Conservation (phyloP, 2,329 filamentous ascomycete genomes). For the Cercospora sojina region DNA sequence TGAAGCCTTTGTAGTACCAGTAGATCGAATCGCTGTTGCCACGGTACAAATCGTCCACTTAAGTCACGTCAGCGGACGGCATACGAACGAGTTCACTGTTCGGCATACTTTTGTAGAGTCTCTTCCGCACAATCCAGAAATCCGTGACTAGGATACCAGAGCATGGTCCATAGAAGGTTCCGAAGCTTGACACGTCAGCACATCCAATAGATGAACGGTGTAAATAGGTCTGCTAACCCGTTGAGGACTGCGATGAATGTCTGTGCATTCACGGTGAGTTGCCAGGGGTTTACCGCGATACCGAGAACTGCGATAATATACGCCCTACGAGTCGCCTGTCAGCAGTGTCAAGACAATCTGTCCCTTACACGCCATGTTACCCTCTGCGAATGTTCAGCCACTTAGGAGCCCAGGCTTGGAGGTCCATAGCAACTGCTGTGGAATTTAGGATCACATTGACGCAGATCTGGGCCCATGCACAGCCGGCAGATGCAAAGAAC, state of each 20-base stretch:
- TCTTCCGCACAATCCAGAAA: conserved; percentile 32
- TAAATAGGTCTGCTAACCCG: too few species aligned
- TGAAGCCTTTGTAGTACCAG: conserved; percentile 32
- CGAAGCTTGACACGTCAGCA: too few species aligned
- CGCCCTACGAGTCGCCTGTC: conserved; percentile 1
- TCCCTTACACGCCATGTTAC: neutral
- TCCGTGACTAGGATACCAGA: conserved; percentile 33
- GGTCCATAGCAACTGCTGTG: conserved; percentile 33
- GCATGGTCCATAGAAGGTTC: conserved; percentile 33
- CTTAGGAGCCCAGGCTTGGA: conserved; percentile 30
- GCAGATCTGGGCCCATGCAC: conserved; percentile 32
- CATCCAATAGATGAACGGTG: too few species aligned
- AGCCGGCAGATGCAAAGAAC: conserved; percentile 35
- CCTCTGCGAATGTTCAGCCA: conserved; percentile 31
- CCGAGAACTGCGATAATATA: conserved; percentile 32
- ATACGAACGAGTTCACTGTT: neutral
- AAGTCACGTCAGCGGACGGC: neutral
- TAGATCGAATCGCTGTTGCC: conserved; percentile 28
- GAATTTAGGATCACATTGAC: conserved; percentile 34
- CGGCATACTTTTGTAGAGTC: conserved; percentile 22
- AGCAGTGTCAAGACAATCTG: neutral
- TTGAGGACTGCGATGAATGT: conserved; percentile 35
- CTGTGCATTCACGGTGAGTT: conserved; percentile 28
- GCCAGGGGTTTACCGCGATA: conserved; percentile 31
- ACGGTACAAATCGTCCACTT: conserved; percentile 32